Percentiles rank a stretch among this genome's conserved stretches.
phyloP scores from a whole-genome alignment of 352 stramenopile species.

The Globisporangium carolinianum region DNA sequence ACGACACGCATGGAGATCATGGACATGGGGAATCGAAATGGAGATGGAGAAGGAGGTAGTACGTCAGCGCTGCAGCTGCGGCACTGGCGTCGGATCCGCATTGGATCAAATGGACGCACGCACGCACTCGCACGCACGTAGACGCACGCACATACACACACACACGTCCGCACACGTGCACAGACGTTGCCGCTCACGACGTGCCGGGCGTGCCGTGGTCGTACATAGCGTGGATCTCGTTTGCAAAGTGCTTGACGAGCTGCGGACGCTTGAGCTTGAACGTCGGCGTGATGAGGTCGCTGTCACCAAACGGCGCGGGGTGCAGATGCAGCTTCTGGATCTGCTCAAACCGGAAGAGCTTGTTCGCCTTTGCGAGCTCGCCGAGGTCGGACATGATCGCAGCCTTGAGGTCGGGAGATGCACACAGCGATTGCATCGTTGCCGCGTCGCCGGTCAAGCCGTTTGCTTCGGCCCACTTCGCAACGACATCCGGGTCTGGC shows the following conservation, averaged over 20 bases:
- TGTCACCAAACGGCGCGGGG: slow-evolving; percentile 86
- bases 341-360: slow-evolving; percentile 91
- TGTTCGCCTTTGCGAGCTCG: slow-evolving; percentile 41
- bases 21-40: no score
- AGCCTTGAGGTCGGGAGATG: slow-evolving; percentile 20
- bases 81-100: no score
- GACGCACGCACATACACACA: no score
- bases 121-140: no score
- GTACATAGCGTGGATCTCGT: slow-evolving; percentile 86
- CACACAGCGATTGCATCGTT: slow-evolving; percentile 6
- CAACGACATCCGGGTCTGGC: slow-evolving; percentile 86
- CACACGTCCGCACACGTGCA: no score
- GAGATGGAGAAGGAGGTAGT: no score
- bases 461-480: slow-evolving; percentile 62
- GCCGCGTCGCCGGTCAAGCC: slow-evolving; percentile 24
- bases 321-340: slow-evolving; percentile 86
- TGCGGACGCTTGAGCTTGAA: slow-evolving; percentile 95
- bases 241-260: slow-evolving; percentile 78
- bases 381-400: slow-evolving; percentile 79
- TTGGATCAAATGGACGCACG: no score
- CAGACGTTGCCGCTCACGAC: no score
- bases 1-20: no score
- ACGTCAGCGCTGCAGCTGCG: no score
- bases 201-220: no score
- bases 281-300: slow-evolving; percentile 92